Base-by-base conservation (phyloP, 176 grass and related monocot species). In the Hyparrhenia diplandra region DNA sequence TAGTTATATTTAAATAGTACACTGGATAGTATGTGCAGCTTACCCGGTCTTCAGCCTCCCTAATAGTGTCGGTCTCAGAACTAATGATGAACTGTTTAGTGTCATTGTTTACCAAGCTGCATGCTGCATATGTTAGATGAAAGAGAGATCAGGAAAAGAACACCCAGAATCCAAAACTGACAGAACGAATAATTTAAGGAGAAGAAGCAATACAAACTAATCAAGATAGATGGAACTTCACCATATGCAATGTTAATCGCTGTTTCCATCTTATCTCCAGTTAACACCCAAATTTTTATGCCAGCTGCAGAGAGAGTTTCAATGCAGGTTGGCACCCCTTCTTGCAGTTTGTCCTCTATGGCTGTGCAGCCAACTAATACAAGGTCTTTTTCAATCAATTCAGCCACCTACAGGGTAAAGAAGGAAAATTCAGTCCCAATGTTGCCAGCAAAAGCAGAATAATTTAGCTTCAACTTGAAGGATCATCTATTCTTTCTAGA, bases 191-290 rank as follows among this genome's bases (percentile, higher is more conserved):
- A 67, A 13, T 24, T 63, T 25, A 40, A 84, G n/a, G n/a, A 58
- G 45, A 27, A 40, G 46, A 82, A 73, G 60, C 42, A 82, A 86
- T 21, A 4, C 17, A 68, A 74, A 75, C 24, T 13, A 66, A 64
- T 62, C 49, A 52, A 68, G 35, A 67, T 35, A 82, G 47, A 63
- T 54, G 76, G 80, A 70, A 74, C 35, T 71, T 85, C 88, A 99
- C 97, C 97, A 65, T 96, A 99, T 77, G 97, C 97, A 86, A 99
- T 99, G 78, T 99, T 99, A 86, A 99, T 99, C 71, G 97, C 97
- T 47, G 93, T 99, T 90, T 99, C 97, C 93, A 99, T 91, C 71
- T 99, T 99, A 92, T 99, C 97, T 32, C 97, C 97, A 69, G 97
- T 99, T 87, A 99, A 81, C 63, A 99, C 85, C 97, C 97, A 99